Evolutionary conservation across 257 asterid species (phyloP).

Genomic region (Gentiana dahurica): DNA sequence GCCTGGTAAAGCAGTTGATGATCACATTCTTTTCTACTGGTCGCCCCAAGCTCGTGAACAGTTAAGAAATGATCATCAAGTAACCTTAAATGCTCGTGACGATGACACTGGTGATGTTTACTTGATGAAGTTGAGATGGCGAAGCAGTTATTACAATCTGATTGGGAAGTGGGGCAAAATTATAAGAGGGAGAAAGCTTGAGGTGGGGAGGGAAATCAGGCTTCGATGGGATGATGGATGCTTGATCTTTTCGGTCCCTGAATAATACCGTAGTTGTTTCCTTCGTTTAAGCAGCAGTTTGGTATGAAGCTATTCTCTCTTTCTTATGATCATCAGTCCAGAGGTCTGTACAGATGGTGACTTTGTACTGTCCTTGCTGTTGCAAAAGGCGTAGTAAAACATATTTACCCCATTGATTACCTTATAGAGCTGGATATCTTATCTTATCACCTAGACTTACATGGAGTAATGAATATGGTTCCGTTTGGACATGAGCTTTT

Average conservation of each 20-base stretch:
- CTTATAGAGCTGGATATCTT: slow-evolving; percentile 7
- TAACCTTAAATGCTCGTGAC: slow-evolving; percentile 62
- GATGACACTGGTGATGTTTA: slow-evolving; percentile 59
- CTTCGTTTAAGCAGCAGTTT: slow-evolving; percentile 5
- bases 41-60: slow-evolving; percentile 55
- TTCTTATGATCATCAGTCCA: slow-evolving; percentile 5
- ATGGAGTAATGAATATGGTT: too few relatives aligned
- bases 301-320: slow-evolving; percentile 1
- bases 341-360: not conserved
- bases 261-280: slow-evolving; percentile 6
- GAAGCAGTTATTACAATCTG: slow-evolving; percentile 70
- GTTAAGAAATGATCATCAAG: slow-evolving; percentile 57
- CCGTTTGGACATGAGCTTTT: too few relatives aligned
- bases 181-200: slow-evolving; percentile 59
- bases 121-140: slow-evolving; percentile 70
- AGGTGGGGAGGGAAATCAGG: slow-evolving; percentile 59
- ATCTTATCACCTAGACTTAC: too few relatives aligned
- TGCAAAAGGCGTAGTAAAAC: slow-evolving; percentile 6
- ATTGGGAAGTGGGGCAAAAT: slow-evolving; percentile 86
- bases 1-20: slow-evolving; percentile 80
- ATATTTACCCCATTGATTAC: slow-evolving; percentile 14
- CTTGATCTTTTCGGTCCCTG: slow-evolving; percentile 63
- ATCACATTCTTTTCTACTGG: slow-evolving; percentile 65
- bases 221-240: slow-evolving; percentile 61
- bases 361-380: slow-evolving; percentile 7